Conservation (phyloP, 345 rosid species). For the Euclidium syriacum region DNA sequence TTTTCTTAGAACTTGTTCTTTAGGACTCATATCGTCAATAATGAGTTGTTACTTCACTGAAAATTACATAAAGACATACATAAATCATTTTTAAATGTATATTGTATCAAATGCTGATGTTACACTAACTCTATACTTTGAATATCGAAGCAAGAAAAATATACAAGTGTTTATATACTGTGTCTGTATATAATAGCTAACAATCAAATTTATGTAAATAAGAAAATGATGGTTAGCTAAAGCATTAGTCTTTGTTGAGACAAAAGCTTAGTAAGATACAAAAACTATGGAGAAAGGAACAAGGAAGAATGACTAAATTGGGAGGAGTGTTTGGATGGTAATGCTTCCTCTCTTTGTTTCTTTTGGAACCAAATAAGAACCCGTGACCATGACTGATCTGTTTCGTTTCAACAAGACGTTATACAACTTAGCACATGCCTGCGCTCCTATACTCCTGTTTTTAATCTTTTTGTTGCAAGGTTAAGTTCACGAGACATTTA, state of each 20-base stretch:
- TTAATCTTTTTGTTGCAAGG: background rate
- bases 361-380: background rate
- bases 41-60: background rate
- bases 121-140: background rate
- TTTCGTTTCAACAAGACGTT: background rate
- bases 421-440: background rate
- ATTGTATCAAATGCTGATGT: background rate
- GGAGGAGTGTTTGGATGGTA: slow-evolving; percentile 12
- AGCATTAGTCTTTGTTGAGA: background rate
- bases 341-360: background rate
- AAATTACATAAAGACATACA: no score
- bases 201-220: background rate
- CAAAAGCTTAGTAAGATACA: slow-evolving; percentile 10
- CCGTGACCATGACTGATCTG: slow-evolving; percentile 9
- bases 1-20: background rate
- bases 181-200: background rate
- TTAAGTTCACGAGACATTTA: no score
- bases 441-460: background rate
- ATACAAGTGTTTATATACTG: background rate
- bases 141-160: background rate
- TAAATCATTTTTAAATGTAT: background rate
- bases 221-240: slow-evolving; percentile 8
- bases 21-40: background rate
- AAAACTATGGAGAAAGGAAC: background rate
- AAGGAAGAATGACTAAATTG: slow-evolving; percentile 1